A percentile compares a stretch with the other conserved stretches of the same genome.
Conservation (phyloP, 1,284 basidiomycete species). For the Sanghuangporus weigelae region DNA sequence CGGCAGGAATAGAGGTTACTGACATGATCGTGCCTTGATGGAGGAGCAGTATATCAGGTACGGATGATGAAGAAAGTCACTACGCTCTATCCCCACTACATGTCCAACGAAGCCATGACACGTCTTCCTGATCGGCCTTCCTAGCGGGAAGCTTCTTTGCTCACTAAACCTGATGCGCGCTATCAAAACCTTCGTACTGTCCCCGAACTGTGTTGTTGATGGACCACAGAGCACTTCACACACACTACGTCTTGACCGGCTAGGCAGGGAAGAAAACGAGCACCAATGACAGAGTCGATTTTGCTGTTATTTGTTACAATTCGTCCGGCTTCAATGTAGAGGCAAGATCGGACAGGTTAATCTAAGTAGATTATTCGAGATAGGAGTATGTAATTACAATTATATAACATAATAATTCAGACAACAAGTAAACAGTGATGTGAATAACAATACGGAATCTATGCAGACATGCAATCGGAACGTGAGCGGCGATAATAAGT, state of each 20-base stretch:
- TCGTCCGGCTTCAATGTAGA: too few relatives aligned
- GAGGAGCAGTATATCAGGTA: neutral
- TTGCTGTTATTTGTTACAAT: too few relatives aligned
- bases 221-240: too few relatives aligned
- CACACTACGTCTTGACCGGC: too few relatives aligned
- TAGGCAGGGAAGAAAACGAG: too few relatives aligned
- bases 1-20: neutral
- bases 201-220: too few relatives aligned
- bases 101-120: neutral
- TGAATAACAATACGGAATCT: neutral
- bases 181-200: neutral
- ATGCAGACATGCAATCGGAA: neutral
- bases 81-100: neutral
- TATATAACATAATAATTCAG: neutral
- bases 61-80: neutral
- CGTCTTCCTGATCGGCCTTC: neutral
- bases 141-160: neutral
- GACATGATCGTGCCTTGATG: neutral
- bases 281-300: too few relatives aligned
- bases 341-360: too few relatives aligned
- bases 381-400: neutral
- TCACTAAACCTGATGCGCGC: neutral
- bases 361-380: neutral
- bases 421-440: neutral
- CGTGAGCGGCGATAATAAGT: conserved; percentile 1